Percentiles rank a stretch among this genome's conserved stretches.
These are phyloP conservation scores for Colletotrichum kahawae DNA, from an alignment of 2,329 filamentous ascomycete genomes.

Conservation along the genomic window DNA sequence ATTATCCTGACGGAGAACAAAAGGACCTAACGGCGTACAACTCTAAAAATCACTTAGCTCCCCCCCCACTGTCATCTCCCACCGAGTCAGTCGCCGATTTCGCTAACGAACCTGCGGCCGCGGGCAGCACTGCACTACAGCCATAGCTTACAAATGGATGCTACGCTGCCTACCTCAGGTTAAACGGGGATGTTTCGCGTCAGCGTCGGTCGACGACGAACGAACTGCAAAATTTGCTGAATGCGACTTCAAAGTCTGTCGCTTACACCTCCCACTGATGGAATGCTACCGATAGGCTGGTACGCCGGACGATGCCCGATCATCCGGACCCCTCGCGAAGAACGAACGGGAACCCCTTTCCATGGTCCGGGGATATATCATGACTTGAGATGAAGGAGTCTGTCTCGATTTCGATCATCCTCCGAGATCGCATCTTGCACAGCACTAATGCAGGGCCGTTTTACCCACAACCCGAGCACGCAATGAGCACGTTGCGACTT, in stretches of 20 bases:
- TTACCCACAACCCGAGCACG: not conserved
- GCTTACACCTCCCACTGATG: not conserved
- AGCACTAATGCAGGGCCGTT: not conserved
- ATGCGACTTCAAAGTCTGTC: not conserved
- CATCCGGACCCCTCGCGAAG: not conserved
- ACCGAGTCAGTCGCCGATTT: constrained; percentile 9
- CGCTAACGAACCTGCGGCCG: not conserved
- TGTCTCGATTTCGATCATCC: not conserved
- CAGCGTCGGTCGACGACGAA: not conserved
- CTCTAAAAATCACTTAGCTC: not conserved
- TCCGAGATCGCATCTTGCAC: not conserved
- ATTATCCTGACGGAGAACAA: not conserved
- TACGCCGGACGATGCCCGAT: not conserved
- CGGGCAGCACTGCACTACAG: not conserved
- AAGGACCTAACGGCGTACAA: not conserved
- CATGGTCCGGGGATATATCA: not conserved
- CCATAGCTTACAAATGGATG: not conserved
- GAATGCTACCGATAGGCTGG: not conserved
- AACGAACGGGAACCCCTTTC: not conserved
- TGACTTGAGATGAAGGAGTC: not conserved
- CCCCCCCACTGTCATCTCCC: constrained; percentile 14
- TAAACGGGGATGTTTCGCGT: not conserved
- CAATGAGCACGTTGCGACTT: not conserved
- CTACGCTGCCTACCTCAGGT: not conserved
- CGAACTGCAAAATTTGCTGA: not conserved